These are phyloP conservation scores for Aspergillus flavus DNA, from an alignment of 2,329 filamentous ascomycete species.

Conservation along the genomic window DNA sequence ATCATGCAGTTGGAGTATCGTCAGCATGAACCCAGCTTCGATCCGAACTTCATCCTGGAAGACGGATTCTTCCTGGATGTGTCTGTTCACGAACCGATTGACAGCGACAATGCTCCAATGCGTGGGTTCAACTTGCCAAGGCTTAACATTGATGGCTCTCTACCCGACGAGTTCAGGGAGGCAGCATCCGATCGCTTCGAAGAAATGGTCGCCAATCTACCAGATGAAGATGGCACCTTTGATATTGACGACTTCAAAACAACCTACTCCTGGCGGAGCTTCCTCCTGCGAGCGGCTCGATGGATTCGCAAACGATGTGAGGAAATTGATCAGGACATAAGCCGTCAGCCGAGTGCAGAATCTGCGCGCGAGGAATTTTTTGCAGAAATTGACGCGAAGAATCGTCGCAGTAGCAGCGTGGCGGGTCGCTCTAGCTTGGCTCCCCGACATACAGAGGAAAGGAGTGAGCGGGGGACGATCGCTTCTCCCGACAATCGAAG, in stretches of 20 bases:
- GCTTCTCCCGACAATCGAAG: background rate
- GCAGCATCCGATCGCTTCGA: constrained; percentile 42
- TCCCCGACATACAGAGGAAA: background rate
- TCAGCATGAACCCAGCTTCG: constrained; percentile 34
- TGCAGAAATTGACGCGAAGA: background rate
- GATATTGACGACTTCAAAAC: constrained; percentile 49
- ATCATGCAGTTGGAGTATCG: constrained; percentile 46
- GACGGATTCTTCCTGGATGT: constrained; percentile 44
- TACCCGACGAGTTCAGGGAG: constrained; percentile 39
- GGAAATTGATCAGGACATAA: constrained; percentile 50
- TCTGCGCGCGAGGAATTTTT: constrained; percentile 32
- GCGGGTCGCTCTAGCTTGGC: constrained; percentile 3
- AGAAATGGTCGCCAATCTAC: constrained; percentile 40
- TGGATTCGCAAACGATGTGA: constrained; percentile 51
- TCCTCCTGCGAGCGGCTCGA: constrained; percentile 47
- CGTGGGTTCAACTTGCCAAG: constrained; percentile 33
- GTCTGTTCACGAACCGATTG: constrained; percentile 20
- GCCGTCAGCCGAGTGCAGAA: constrained; percentile 46
- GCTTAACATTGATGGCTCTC: constrained; percentile 40
- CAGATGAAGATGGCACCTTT: constrained; percentile 36
- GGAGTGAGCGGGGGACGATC: background rate
- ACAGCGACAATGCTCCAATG: constrained; percentile 16
- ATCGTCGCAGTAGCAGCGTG: constrained; percentile 23
- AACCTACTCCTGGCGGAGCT: constrained; percentile 54
- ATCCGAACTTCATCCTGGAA: constrained; percentile 44